Evolutionary conservation across 192 early-diverging fungal genomes (phyloP), one percentile per base, ranked within the genome.

Genomic region (Coemansia sp.): DNA sequence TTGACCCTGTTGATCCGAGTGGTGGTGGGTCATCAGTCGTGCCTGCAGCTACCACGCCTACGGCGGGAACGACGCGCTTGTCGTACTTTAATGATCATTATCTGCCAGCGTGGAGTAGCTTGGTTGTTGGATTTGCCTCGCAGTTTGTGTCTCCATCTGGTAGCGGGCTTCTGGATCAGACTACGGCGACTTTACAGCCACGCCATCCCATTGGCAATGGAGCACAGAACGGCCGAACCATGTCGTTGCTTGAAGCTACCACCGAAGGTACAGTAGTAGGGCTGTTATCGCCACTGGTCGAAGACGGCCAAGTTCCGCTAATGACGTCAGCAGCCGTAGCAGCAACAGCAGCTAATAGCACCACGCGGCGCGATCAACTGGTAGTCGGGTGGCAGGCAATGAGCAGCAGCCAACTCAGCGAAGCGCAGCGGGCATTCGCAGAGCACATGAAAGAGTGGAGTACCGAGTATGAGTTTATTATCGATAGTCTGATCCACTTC

Each of bases 141-240:
- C 81, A 84, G 74, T 84, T 84, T 73, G 62, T 84, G 38, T 76
- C 81, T 36, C 81, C 81, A 0, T 72, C 80, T 29, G 72, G 75
- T 15, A 83, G 75, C 52, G 80, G 80, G 44, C 62, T 78, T 20
- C 64, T 83, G 3, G 80, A 83, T 27, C 65, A 69, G 46, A 58
- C 43, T 8, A 38, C 47, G 2, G 39, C 29, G 50, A 39, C 18
- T 13, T 16, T 29, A 18, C 60, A 31, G 43, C 10, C 47, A 16
- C 57, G 57, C 2, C 29, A 31, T 11, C 1, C 39, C 31, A 29
- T 40, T n/a, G 44, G 44, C 16, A 10, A 44, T 49, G 27, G 24
- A n/a, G 57, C 11, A n/a, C 41, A 52, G 20, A 20, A 44, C 39
- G 71, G 67, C 57, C 73, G 80, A 15, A 71, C 80, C 20, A 77